Conservation (phyloP, 768 basidiomycete genomes). For the Pulveroboletus sp. region DNA sequence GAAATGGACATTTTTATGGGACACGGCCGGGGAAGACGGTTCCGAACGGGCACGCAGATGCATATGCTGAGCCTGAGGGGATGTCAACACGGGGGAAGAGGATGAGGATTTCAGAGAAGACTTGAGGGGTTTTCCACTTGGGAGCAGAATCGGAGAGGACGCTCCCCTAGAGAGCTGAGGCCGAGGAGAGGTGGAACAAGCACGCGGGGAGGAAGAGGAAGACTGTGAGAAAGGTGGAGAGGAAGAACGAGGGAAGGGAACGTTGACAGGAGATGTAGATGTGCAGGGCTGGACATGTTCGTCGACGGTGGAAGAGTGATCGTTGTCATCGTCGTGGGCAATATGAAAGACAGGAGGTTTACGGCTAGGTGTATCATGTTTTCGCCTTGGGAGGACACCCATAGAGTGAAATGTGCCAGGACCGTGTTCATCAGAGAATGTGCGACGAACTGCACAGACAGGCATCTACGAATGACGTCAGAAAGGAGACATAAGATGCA, state of each 20-base stretch:
- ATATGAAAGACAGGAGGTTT: slow-evolving; percentile 21
- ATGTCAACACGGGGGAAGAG: slow-evolving; percentile 14
- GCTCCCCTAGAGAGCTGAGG: slow-evolving; percentile 31
- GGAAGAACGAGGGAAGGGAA: slow-evolving; percentile 42
- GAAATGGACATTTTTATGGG: slow-evolving; percentile 86
- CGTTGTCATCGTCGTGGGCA: slow-evolving; percentile 23
- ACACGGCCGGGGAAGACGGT: slow-evolving; percentile 53
- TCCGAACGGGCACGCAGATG: slow-evolving; percentile 46
- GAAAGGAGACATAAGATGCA: too few relatives aligned
- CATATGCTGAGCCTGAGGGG: slow-evolving; percentile 1
- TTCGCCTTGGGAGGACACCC: slow-evolving; percentile 42
- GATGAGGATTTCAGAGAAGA: slow-evolving; percentile 65
- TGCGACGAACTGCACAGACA: slow-evolving; percentile 10
- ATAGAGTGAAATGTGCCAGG: slow-evolving; percentile 49
- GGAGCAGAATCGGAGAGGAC: slow-evolving; percentile 46
- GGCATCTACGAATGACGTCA: too few relatives aligned
- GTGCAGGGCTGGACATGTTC: too few relatives aligned
- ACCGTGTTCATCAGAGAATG: slow-evolving; percentile 40
- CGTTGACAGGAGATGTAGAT: slow-evolving; percentile 13
- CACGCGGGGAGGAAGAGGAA: background rate
- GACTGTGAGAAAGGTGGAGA: slow-evolving; percentile 12
- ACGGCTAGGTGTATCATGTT: slow-evolving; percentile 14
- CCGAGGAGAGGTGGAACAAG: background rate
- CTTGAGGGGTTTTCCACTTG: slow-evolving; percentile 85
- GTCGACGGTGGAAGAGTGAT: slow-evolving; percentile 14